A percentile compares a stretch with the other conserved stretches of the same genome.
phyloP scores from a whole-genome alignment of 345 rosid species.

The Salix purpurea region DNA sequence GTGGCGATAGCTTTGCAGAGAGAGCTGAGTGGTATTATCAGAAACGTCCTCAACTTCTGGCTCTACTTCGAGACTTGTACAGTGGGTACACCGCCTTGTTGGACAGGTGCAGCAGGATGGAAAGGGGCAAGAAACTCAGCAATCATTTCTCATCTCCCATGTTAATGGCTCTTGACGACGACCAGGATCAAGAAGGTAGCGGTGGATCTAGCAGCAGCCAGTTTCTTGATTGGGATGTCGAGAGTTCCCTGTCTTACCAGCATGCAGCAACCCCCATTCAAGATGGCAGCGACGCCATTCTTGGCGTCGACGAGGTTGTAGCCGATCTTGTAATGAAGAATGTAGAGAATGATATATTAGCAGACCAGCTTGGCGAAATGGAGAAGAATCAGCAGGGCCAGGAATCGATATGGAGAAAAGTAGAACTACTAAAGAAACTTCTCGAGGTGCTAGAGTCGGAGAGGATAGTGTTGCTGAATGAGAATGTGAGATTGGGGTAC shows the following conservation, averaged over 20 bases:
- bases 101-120: constrained; percentile 33
- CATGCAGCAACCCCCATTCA: constrained; percentile 13
- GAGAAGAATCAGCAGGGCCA: constrained; percentile 27
- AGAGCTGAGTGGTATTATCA: constrained; percentile 71
- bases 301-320: constrained; percentile 33
- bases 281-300: background rate
- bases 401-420: constrained; percentile 39
- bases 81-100: constrained; percentile 46
- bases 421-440: constrained; percentile 55
- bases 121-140: constrained; percentile 2
- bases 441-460: constrained; percentile 65
- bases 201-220: constrained; percentile 9
- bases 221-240: constrained; percentile 33
- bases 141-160: background rate
- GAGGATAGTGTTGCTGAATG: constrained; percentile 49
- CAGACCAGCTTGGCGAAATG: constrained; percentile 34
- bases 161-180: background rate
- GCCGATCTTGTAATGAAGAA: constrained; percentile 45
- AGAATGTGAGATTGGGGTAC: constrained; percentile 50
- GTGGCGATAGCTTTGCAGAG: constrained; percentile 52
- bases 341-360: constrained; percentile 47
- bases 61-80: constrained; percentile 58
- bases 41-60: constrained; percentile 57
- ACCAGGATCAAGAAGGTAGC: constrained; percentile 10
- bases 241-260: constrained; percentile 49